Evolutionary conservation across 148 eudicot species (phyloP).

Genomic region (Limonium bicolor): DNA sequence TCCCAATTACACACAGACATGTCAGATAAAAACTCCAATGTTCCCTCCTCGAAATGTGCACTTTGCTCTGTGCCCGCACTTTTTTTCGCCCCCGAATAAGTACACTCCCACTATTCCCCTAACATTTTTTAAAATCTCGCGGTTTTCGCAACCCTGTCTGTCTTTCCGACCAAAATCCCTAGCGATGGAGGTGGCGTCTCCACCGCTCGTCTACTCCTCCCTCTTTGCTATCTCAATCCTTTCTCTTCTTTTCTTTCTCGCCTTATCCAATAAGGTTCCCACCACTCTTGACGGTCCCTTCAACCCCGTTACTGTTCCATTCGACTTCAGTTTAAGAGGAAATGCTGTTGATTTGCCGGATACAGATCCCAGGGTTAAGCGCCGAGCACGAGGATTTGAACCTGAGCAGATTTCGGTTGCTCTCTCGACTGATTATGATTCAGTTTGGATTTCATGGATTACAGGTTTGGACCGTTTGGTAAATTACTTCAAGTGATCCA

Average conservation of each 20-base stretch:
- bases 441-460: constrained; percentile 8
- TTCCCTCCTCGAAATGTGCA: no score
- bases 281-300: constrained; percentile 6
- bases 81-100: no score
- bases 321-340: not conserved
- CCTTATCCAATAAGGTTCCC: constrained; percentile 6
- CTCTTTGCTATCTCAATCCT: no score
- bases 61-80: no score
- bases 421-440: not conserved
- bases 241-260: constrained; percentile 6
- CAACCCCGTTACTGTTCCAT: constrained; percentile 1
- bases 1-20: no score
- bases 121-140: not conserved
- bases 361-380: constrained; percentile 1
- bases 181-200: constrained; percentile 15
- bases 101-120: not conserved
- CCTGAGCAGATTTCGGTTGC: constrained; percentile 7
- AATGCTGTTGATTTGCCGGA: constrained; percentile 2
- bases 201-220: not conserved
- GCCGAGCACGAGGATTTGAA: not conserved
- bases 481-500: no score
- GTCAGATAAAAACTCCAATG: no score
- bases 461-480: constrained; percentile 1
- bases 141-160: not conserved
- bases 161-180: constrained; percentile 4